A percentile compares a stretch with the other conserved stretches of the same genome.
Evolutionary conservation across 164 flowering plant genomes (phyloP).

Genomic region (Tinospora cordifolia): DNA sequence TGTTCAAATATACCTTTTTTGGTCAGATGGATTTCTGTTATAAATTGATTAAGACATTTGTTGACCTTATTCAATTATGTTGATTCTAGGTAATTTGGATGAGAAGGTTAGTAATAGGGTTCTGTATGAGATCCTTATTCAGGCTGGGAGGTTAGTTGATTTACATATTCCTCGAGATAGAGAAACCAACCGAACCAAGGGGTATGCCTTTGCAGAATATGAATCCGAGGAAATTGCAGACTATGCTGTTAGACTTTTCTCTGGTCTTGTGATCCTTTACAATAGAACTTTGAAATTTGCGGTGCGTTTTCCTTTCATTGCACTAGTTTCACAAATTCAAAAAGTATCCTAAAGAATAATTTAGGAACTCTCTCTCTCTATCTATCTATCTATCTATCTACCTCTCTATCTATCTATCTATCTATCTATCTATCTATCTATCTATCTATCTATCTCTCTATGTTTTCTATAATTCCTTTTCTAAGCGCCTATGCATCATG

Average conservation of each 20-base stretch:
- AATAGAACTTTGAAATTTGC: constrained; percentile 67
- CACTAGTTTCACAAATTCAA: not conserved
- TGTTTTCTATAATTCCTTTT: no score
- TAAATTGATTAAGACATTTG: not conserved
- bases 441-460: no score
- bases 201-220: constrained; percentile 89
- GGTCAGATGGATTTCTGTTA: no score
- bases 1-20: no score
- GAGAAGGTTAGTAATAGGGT: constrained; percentile 77
- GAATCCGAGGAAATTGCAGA: constrained; percentile 74
- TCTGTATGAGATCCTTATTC: constrained; percentile 78
- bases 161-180: constrained; percentile 68
- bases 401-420: no score
- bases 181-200: constrained; percentile 71
- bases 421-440: no score
- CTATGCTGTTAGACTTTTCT: constrained; percentile 79
- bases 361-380: not conserved
- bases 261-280: constrained; percentile 73
- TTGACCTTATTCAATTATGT: not conserved
- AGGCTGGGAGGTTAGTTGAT: constrained; percentile 74
- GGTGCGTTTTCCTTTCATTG: constrained; percentile 32
- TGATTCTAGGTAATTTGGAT: constrained; percentile 71
- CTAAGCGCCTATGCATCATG: not conserved
- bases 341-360: not conserved
- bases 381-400: no score